Conservation (phyloP, 768 basidiomycete genomes). For the Lactifluus pinguis region DNA sequence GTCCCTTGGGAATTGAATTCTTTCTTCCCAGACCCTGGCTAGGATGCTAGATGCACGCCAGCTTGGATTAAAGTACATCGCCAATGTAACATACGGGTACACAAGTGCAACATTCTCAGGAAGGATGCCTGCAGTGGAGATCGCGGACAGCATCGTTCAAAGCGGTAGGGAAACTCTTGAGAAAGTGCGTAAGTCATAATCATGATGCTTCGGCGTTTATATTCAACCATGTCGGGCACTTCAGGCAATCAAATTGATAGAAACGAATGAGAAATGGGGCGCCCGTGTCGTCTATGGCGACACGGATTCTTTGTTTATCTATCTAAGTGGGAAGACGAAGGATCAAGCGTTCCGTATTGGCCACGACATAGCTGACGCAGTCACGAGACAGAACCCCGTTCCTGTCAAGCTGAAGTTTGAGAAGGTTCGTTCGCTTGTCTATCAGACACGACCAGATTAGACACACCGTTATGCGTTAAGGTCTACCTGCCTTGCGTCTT, state of each 20-base stretch:
- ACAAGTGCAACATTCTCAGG: slow-evolving; percentile 92
- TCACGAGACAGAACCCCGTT: slow-evolving; percentile 80
- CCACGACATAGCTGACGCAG: slow-evolving; percentile 80
- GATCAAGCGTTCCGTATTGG: slow-evolving; percentile 93
- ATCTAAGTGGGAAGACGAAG: slow-evolving; percentile 83
- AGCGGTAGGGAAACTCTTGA: slow-evolving; percentile 92
- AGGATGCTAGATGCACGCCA: slow-evolving; percentile 85
- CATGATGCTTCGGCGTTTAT: neutral
- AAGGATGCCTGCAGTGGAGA: slow-evolving; percentile 96
- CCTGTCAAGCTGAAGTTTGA: slow-evolving; percentile 97
- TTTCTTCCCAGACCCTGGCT: slow-evolving; percentile 47
- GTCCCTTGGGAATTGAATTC: neutral
- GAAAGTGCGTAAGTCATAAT: slow-evolving; percentile 43
- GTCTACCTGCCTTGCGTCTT: slow-evolving; percentile 92
- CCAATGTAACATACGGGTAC: slow-evolving; percentile 94
- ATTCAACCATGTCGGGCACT: neutral
- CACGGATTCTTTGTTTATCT: slow-evolving; percentile 92
- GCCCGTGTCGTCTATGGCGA: slow-evolving; percentile 92
- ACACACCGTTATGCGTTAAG: slow-evolving; percentile 33
- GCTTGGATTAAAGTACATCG: slow-evolving; percentile 86
- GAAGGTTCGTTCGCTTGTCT: slow-evolving; percentile 47
- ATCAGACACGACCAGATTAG: neutral
- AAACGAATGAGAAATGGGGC: slow-evolving; percentile 74
- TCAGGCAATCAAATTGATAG: slow-evolving; percentile 77
- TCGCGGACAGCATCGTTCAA: slow-evolving; percentile 97